These are phyloP conservation scores for Didymosphaeria variabile DNA, from an alignment of 2,329 filamentous ascomycete genomes.

Conservation along the genomic window DNA sequence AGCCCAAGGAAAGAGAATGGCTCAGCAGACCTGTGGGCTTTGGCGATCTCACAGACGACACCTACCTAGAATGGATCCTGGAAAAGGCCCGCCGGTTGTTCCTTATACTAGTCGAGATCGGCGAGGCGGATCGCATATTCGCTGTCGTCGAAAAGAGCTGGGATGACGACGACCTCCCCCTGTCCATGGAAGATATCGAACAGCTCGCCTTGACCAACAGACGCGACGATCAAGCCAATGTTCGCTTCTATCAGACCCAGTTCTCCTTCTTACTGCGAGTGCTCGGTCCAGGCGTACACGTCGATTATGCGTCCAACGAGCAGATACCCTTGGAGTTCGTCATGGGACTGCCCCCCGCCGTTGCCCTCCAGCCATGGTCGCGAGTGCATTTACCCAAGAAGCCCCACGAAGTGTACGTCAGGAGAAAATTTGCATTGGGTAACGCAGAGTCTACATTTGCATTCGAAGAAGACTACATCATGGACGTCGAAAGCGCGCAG, in stretches of 20 bases:
- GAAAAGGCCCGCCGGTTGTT: slow-evolving; percentile 75
- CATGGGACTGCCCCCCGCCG: slow-evolving; percentile 64
- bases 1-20: slow-evolving; percentile 68
- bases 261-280: slow-evolving; percentile 75
- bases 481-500: slow-evolving; percentile 67
- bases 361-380: slow-evolving; percentile 59
- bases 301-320: slow-evolving; percentile 72
- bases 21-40: slow-evolving; percentile 72
- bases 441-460: slow-evolving; percentile 39
- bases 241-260: slow-evolving; percentile 74
- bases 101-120: slow-evolving; percentile 74
- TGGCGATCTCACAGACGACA: slow-evolving; percentile 74
- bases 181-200: slow-evolving; percentile 71
- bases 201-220: slow-evolving; percentile 68
- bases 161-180: slow-evolving; percentile 78
- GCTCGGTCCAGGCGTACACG: slow-evolving; percentile 67
- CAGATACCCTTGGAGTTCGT: slow-evolving; percentile 74
- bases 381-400: slow-evolving; percentile 72
- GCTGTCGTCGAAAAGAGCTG: slow-evolving; percentile 77
- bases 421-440: slow-evolving; percentile 66
- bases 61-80: slow-evolving; percentile 81
- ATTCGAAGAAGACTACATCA: slow-evolving; percentile 62
- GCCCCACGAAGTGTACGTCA: slow-evolving; percentile 65
- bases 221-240: slow-evolving; percentile 70
- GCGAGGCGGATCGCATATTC: slow-evolving; percentile 77